Conservation (phyloP, 768 basidiomycete genomes). For the Collybiopsis luxurians region DNA sequence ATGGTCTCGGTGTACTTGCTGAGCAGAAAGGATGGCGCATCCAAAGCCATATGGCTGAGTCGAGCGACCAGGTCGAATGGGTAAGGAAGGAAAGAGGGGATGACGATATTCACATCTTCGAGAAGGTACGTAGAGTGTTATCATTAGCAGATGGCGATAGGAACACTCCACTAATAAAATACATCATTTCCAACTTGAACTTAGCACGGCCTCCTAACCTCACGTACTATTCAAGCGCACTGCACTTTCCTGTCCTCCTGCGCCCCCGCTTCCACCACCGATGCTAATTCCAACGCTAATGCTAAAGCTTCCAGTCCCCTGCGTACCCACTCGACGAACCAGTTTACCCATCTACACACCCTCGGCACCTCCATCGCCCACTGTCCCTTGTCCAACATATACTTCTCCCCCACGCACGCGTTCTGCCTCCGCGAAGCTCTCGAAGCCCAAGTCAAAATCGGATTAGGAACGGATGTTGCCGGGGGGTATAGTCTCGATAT, state of each 20-base stretch:
- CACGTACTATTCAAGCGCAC: constrained; percentile 78
- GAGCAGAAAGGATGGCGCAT: constrained; percentile 44
- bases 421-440: constrained; percentile 74
- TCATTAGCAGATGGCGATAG: no score
- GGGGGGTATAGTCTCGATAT: constrained; percentile 83
- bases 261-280: constrained; percentile 35
- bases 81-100: constrained; percentile 57
- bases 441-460: constrained; percentile 59
- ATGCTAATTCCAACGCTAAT: background rate
- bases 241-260: constrained; percentile 71
- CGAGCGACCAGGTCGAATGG: constrained; percentile 72
- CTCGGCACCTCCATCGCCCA: constrained; percentile 70
- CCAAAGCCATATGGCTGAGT: constrained; percentile 85
- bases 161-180: no score
- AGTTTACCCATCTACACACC: constrained; percentile 35
- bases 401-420: constrained; percentile 70
- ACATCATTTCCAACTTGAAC: no score
- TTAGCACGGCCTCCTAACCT: constrained; percentile 53
- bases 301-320: no score
- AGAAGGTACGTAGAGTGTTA: constrained; percentile 46
- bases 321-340: no score
- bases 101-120: constrained; percentile 76
- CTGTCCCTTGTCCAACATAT: constrained; percentile 87
- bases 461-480: constrained; percentile 83
- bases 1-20: constrained; percentile 58